Base-by-base conservation (phyloP, 768 basidiomycete genomes). In the Pilatotrama ljubarskyi region DNA sequence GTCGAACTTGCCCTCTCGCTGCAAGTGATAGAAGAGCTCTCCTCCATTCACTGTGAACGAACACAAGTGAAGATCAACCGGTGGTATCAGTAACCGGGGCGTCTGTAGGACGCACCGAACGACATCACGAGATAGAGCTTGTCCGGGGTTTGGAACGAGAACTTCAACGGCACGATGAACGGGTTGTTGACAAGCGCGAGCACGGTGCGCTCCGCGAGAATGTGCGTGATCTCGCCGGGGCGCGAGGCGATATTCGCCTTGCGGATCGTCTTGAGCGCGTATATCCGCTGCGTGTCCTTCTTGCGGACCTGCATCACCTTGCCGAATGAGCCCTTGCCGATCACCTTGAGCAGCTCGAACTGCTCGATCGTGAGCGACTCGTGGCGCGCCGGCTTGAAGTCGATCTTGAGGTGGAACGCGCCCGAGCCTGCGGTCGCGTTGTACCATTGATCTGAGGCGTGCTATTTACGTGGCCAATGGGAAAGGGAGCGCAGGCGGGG, bases 241-340 rank as follows among this genome's bases (percentile, higher is more conserved):
- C 96, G 85, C 35, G 92, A 91, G 5, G 96, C 97, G 65, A 98
- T 98, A 70, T 97, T 93, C 3, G 96, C 96, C 75, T 99, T 99
- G 54, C 95, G 86, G 68, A 98, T 98, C 3, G 97, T 98, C 79
- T 98, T 98, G 68, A 99, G 80, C 2, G 96, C 96, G 76, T 99
- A 99, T 69, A 99, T 91, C 58, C 97, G 93, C 66, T 93, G 85
- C 1, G 97, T 98, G 75, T 99, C 95, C 77, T 97, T 95, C 78
- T 99, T 99, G 54, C 95, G 89, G 41, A 99, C 96, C 82, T 99
- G 96, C 97, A 98, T 98, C 37, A 96, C 95, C 75, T 99, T 99
- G 15, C 97, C 96, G 68, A 99, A 99, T 61, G 87, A 90, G 11
- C 97, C 96, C 75, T 98, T 98, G 18, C 96, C 95, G 59, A 99